Conservation (phyloP, 78 protist genomes). For the Planoprotostelium fungivorum region DNA sequence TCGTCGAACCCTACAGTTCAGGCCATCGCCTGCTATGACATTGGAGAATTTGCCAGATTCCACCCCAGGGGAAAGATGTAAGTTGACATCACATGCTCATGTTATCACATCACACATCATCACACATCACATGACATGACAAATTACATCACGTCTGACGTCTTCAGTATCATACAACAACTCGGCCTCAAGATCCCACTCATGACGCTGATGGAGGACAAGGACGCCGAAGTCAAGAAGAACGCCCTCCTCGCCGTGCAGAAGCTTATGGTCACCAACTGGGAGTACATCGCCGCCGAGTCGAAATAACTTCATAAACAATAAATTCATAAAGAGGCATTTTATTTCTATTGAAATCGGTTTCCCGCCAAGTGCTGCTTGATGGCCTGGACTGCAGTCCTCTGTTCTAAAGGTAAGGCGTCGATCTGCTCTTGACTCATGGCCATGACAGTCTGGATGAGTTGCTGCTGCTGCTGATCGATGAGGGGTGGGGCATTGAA, state of each 20-base stretch:
- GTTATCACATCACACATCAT: background rate
- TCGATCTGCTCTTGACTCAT: background rate
- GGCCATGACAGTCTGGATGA: background rate
- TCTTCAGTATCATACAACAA: conserved; percentile 16
- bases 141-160: background rate
- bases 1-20: conserved; percentile 15
- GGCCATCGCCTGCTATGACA: conserved; percentile 89
- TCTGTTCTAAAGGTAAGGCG: background rate
- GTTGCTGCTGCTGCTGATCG: background rate
- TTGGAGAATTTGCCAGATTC: conserved; percentile 82
- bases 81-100: background rate
- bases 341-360: background rate
- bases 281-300: conserved; percentile 25
- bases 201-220: conserved; percentile 75
- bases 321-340: background rate
- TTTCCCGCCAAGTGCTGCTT: background rate
- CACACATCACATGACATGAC: background rate
- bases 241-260: conserved; percentile 83
- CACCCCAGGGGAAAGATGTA: conserved; percentile 82
- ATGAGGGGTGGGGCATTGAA: background rate
- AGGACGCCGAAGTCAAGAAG: conserved; percentile 72
- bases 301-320: background rate
- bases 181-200: conserved; percentile 56
- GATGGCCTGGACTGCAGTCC: background rate
- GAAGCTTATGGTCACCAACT: conserved; percentile 84